Conservation (phyloP, 306 rosid species). For the Vigna trinervia region DNA sequence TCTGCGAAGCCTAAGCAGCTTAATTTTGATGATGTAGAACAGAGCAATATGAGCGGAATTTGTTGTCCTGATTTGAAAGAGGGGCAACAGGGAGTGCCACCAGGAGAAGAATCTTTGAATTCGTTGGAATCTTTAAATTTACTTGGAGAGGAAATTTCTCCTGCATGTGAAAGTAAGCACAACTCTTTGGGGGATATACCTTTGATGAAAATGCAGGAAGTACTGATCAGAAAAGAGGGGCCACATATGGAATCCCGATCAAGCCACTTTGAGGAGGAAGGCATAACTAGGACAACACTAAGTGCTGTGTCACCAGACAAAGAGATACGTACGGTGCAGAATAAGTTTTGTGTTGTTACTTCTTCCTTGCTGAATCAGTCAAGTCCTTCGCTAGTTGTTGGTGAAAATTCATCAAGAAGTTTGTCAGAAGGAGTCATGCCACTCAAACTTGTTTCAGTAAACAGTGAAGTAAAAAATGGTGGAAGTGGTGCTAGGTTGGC, state of each 20-base stretch:
- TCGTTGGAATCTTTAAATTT: conserved; percentile 41
- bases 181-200: conserved; percentile 37
- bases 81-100: conserved; percentile 40
- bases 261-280: conserved; percentile 40
- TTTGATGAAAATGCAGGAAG: conserved; percentile 44
- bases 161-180: conserved; percentile 41
- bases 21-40: conserved; percentile 59
- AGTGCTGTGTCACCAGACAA: conserved; percentile 37
- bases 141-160: conserved; percentile 43
- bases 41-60: conserved; percentile 46
- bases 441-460: conserved; percentile 40
- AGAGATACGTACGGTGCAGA: conserved; percentile 45
- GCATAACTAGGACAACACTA: conserved; percentile 20
- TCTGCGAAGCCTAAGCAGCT: conserved; percentile 63
- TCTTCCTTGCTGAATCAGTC: conserved; percentile 45
- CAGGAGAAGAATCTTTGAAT: conserved; percentile 35
- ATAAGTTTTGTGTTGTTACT: conserved; percentile 35
- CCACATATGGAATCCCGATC: conserved; percentile 33
- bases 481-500: conserved; percentile 31
- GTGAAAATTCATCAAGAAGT: conserved; percentile 45
- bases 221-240: conserved; percentile 42
- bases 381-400: conserved; percentile 36
- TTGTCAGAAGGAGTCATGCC: conserved; percentile 40
- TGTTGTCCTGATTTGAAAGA: conserved; percentile 45
- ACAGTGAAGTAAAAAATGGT: conserved; percentile 31